Evolutionary conservation across 225 moss, liverwort and hornwort species (phyloP), one percentile per base, ranked within the genome.

Genomic region (Climacium dendroides): DNA sequence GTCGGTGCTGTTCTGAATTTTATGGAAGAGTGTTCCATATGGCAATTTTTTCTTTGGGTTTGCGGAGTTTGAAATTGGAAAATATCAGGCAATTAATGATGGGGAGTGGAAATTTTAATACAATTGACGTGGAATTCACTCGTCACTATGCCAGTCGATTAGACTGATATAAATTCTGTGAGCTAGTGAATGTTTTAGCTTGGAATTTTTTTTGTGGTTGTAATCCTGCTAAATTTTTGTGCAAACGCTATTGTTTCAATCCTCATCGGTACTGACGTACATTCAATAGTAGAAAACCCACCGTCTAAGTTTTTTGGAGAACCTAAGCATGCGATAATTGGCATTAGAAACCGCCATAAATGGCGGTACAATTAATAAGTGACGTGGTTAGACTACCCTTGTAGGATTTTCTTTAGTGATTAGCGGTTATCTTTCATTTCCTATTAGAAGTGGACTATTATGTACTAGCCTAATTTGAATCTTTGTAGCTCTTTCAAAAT

Each of bases 1-100:
- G 95, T 96, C 48, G 32, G 86, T 82, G 76, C 63, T 18, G 6
- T 89, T 69, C 74, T 58, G 60, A 64, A 32, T 58, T 83, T 82
- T 61, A 3, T 53, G 62, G 20, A 39, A 13, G 13, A 28, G 15
- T 41, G 54, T 59, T 81, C 61, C n/a, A 10, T 28, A 8, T 75
- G 79, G 37, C 8, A 45, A 74, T 58, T 74, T 66, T 53, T 18
- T 14, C 11, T 78, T 58, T 57, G 39, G 18, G 39, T 28, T 63
- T 60, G 47, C n/a, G n/a, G n/a, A n/a, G n/a, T n/a, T n/a, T n/a
- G n/a, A n/a, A 28, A 59, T 54, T 71, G 55, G 64, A 74, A 28
- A 79, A 43, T 58, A 26, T 58, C 13, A 35, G 39, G 60, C 10
- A 63, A 32, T 57, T 63, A 43, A 69, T 69, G 52, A 24, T 35